Evolutionary conservation across 495 filamentous ascomycete species (phyloP).

Genomic region (Eremomyces bilateralis): DNA sequence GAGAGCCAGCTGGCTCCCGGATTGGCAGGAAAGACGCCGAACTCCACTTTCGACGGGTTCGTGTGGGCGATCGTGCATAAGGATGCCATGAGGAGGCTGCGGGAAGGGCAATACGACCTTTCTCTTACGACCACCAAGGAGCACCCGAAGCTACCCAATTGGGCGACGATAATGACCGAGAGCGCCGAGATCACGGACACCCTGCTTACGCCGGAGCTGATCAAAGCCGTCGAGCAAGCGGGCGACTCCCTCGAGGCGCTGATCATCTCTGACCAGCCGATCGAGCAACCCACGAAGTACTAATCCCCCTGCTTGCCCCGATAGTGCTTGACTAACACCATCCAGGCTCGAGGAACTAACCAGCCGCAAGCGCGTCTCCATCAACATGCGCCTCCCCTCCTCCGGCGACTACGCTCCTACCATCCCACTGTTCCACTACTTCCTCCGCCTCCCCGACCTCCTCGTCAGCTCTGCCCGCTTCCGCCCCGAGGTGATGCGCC

Average conservation of each 20-base stretch:
- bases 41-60: conserved; percentile 71
- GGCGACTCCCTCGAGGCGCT: conserved; percentile 72
- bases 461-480: conserved; percentile 61
- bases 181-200: conserved; percentile 85
- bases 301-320: not conserved
- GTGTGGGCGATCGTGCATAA: conserved; percentile 95
- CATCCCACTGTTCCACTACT: conserved; percentile 57
- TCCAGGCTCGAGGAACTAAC: conserved; percentile 61
- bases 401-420: conserved; percentile 39
- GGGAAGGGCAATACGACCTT: conserved; percentile 85
- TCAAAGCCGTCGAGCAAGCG: conserved; percentile 57
- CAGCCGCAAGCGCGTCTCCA: conserved; percentile 68
- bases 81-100: conserved; percentile 68
- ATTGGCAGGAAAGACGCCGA: conserved; percentile 32
- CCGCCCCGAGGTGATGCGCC: conserved; percentile 72
- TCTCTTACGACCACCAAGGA: conserved; percentile 85
- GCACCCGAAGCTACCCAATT: conserved; percentile 67
- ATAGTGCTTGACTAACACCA: conserved; percentile 1
- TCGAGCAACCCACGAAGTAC: conserved; percentile 72
- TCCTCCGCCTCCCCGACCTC: conserved; percentile 62
- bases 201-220: conserved; percentile 62
- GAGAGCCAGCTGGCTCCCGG: conserved; percentile 43
- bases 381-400: conserved; percentile 51
- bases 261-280: conserved; percentile 75
- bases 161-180: conserved; percentile 91